These are phyloP conservation scores for Oryza nivara DNA, from an alignment of 176 grass and related monocot species.

Conservation along the genomic window DNA sequence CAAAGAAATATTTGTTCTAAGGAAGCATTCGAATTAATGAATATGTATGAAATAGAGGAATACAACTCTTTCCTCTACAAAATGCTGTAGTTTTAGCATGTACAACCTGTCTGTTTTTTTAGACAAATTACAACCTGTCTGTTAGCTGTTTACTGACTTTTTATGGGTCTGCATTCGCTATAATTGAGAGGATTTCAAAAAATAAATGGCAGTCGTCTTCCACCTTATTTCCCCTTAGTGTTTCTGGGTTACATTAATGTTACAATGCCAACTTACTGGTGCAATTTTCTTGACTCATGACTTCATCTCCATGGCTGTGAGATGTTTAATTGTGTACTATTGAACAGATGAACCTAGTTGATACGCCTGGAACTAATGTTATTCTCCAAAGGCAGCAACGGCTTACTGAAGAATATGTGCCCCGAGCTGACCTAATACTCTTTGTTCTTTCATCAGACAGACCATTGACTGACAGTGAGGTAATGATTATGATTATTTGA, in stretches of 20 bases:
- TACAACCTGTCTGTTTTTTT: constrained; percentile 2
- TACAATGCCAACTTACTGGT: constrained; percentile 25
- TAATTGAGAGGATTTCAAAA: constrained; percentile 16
- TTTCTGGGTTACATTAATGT: constrained; percentile 21
- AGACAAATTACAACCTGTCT: not conserved
- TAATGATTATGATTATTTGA: constrained; percentile 35
- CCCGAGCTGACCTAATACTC: constrained; percentile 88
- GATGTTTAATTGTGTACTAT: constrained; percentile 31
- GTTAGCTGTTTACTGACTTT: not conserved
- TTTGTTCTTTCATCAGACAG: constrained; percentile 93
- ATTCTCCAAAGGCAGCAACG: constrained; percentile 98
- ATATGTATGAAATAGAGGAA: constrained; percentile 21
- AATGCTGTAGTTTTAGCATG: not conserved
- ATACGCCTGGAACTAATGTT: constrained; percentile 99
- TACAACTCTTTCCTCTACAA: constrained; percentile 12
- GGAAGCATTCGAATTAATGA: constrained; percentile 8
- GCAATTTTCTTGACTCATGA: constrained; percentile 17
- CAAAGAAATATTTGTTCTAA: constrained; percentile 13
- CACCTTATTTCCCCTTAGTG: constrained; percentile 5
- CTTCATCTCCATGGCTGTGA: constrained; percentile 13
- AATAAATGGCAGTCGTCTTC: not conserved
- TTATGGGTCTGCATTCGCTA: constrained; percentile 17
- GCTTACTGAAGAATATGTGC: constrained; percentile 98
- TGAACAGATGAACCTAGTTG: constrained; percentile 95
- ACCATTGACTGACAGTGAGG: constrained; percentile 93